These are phyloP conservation scores for Isatis tinctoria DNA, from an alignment of 345 rosid genomes.

Conservation along the genomic window DNA sequence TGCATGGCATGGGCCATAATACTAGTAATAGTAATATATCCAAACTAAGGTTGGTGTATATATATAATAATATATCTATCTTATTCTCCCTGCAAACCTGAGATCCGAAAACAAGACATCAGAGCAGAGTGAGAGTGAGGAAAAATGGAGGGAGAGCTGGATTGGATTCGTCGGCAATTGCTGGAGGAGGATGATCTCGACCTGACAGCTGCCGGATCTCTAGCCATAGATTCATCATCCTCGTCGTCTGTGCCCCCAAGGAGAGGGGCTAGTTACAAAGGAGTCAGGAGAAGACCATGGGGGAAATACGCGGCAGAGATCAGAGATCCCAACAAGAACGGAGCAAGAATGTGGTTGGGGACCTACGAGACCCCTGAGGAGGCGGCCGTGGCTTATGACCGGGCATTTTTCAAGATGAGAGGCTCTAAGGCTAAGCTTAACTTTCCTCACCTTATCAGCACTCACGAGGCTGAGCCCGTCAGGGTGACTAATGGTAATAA, in stretches of 20 bases:
- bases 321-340: slow-evolving; percentile 38
- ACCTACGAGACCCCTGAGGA: slow-evolving; percentile 40
- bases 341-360: slow-evolving; percentile 47
- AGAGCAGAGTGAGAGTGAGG: background rate
- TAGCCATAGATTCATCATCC: background rate
- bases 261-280: slow-evolving; percentile 17
- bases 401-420: slow-evolving; percentile 30
- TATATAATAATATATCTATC: background rate
- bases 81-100: background rate
- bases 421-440: slow-evolving; percentile 38
- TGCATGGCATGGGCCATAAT: too few species aligned
- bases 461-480: background rate
- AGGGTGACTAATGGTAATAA: slow-evolving; percentile 23
- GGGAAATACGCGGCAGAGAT: slow-evolving; percentile 47
- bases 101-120: background rate
- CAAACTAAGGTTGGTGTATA: background rate
- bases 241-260: background rate
- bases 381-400: slow-evolving; percentile 34
- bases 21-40: background rate
- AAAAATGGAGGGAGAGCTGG: slow-evolving; percentile 19
- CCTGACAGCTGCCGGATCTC: background rate
- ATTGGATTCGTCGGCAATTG: slow-evolving; percentile 23
- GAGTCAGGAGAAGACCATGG: slow-evolving; percentile 48
- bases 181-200: slow-evolving; percentile 14
- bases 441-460: slow-evolving; percentile 33